Percentiles rank a stretch among this genome's conserved stretches.
These are phyloP conservation scores for barley (Hordeum vulgare) DNA, from an alignment of 176 grass and related monocot species.

Conservation along the genomic window MorexV3_pseudomolecules_assembly NC_058524.1:99678768-99679267, in stretches of 20 bases:
- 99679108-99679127: neutral
- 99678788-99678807: constrained; percentile 79
- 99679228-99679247: neutral
- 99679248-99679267: neutral
- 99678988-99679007: neutral
- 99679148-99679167: neutral
- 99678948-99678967: constrained; percentile 79
- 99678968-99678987: neutral
- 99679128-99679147: neutral
- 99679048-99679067: neutral
- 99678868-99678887: constrained; percentile 68
- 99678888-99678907: constrained; percentile 76
- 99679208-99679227: neutral
- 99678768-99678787: neutral
- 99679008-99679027: neutral
- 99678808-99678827: constrained; percentile 65
- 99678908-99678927: constrained; percentile 73
- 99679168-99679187: neutral
- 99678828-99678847: constrained; percentile 97
- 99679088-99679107: neutral
- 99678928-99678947: constrained; percentile 73
- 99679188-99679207: neutral
- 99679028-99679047: neutral
- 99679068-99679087: neutral
- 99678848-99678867: constrained; percentile 86